Percentiles rank a stretch among this genome's conserved stretches.
Evolutionary conservation across 2,329 filamentous ascomycete genomes (phyloP).

Genomic region (Meredithiella fracta): DNA sequence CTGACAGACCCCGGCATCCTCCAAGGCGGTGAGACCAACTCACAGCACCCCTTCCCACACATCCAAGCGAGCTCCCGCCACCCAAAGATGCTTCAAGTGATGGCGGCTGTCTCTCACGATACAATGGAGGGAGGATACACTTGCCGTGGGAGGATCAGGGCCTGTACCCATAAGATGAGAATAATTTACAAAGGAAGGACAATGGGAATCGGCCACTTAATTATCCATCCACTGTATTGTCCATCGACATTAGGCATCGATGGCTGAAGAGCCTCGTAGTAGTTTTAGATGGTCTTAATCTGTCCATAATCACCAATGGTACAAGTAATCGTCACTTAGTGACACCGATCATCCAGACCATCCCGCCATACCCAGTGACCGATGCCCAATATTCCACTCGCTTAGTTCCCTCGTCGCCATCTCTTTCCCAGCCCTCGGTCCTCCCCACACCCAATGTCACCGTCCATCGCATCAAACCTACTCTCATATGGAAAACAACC

Average conservation of each 20-base stretch:
- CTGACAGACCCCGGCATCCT: neutral
- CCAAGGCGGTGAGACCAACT: constrained; percentile 2
- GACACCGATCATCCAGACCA: neutral
- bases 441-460: neutral
- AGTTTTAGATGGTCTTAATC: no score
- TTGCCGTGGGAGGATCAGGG: no score
- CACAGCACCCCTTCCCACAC: constrained; percentile 1
- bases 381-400: neutral
- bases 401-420: neutral
- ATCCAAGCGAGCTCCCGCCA: neutral
- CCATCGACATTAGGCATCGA: no score
- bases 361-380: neutral
- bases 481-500: neutral
- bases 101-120: neutral
- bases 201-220: neutral
- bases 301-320: no score
- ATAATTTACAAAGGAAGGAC: neutral
- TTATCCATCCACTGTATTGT: no score
- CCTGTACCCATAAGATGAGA: no score
- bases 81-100: neutral
- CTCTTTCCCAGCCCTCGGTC: neutral
- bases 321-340: neutral
- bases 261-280: no score
- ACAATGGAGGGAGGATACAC: neutral
- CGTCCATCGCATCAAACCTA: neutral